Conservation (phyloP, 306 rosid genomes). For the Prunus kanzakura region DNA sequence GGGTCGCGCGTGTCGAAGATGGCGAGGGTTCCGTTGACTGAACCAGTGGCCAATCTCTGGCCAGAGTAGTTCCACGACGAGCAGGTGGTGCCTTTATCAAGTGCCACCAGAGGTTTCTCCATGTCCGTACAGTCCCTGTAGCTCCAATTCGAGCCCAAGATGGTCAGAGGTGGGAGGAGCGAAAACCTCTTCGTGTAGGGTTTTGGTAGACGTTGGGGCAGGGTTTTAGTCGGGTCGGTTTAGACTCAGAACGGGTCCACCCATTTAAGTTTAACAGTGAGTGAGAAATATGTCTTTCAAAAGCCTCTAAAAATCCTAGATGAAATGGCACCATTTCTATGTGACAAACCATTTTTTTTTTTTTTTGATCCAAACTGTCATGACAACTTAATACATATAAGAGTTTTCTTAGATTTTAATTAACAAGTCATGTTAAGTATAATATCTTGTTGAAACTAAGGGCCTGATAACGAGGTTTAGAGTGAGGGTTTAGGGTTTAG, state of each 20-base stretch:
- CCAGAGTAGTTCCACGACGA: slow-evolving; percentile 73
- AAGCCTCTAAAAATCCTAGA: no score
- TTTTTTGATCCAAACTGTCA: no score
- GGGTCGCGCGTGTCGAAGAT: slow-evolving; percentile 64
- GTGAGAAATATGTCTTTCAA: no score
- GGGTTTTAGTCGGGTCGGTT: neutral
- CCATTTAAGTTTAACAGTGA: no score
- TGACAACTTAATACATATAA: no score
- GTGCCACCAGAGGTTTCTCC: slow-evolving; percentile 68
- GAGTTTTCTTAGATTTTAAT: no score
- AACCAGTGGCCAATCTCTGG: slow-evolving; percentile 64
- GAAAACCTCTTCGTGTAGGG: neutral
- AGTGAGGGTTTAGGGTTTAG: no score
- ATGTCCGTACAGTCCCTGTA: slow-evolving; percentile 18
- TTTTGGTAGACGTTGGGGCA: neutral
- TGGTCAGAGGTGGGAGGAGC: neutral
- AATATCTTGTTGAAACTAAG: no score
- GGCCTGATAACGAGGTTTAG: no score
- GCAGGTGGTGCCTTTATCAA: slow-evolving; percentile 61
- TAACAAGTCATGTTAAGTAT: no score
- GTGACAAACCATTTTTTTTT: no score
- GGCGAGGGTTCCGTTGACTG: slow-evolving; percentile 58
- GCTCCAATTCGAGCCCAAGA: neutral
- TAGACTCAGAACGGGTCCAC: neutral
- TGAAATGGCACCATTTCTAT: no score